Percentiles rank a stretch among this genome's conserved stretches.
Evolutionary conservation across 1,284 basidiomycete genomes (phyloP).

Genomic region (Rhodotorula sp.): DNA sequence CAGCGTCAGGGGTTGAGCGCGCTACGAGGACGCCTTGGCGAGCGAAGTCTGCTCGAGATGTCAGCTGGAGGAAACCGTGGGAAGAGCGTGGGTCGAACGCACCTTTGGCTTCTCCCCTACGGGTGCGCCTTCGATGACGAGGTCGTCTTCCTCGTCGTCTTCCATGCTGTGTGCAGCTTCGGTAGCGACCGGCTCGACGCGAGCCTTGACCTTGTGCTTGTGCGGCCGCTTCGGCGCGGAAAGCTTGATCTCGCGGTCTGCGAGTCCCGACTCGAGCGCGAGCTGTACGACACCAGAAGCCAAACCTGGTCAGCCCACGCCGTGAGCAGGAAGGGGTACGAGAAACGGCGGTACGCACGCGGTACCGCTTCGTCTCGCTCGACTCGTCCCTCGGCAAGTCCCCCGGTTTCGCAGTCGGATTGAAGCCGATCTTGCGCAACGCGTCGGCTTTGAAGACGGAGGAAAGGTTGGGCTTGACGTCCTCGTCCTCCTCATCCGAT

Average conservation of each 20-base stretch:
- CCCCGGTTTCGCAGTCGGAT: conserved; percentile 20
- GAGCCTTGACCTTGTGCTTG: not conserved
- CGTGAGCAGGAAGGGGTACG: not conserved
- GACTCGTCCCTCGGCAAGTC: conserved; percentile 14
- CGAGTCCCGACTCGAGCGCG: conserved; percentile 14
- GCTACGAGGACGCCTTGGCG: not conserved
- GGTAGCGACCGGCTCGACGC: conserved; percentile 5
- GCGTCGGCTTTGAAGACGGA: conserved; percentile 21
- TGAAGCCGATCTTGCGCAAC: conserved; percentile 30
- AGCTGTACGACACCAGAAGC: not conserved
- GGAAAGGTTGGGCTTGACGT: not conserved
- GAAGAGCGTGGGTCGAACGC: not conserved
- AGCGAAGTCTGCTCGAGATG: not conserved
- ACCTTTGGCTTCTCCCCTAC: conserved; percentile 3
- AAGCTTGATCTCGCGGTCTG: conserved; percentile 9
- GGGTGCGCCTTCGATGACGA: conserved; percentile 27
- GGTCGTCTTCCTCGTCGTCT: conserved; percentile 24
- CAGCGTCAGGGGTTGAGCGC: no score
- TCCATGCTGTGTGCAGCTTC: not conserved
- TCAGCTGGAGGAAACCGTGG: no score
- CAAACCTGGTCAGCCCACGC: not conserved
- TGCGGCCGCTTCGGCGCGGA: conserved; percentile 16
- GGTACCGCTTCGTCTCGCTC: conserved; percentile 9
- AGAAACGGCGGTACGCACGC: conserved; percentile 5
- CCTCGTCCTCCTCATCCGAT: not conserved